Conservation (phyloP, 116 monocot species). For the Cymodocea nodosa region DNA sequence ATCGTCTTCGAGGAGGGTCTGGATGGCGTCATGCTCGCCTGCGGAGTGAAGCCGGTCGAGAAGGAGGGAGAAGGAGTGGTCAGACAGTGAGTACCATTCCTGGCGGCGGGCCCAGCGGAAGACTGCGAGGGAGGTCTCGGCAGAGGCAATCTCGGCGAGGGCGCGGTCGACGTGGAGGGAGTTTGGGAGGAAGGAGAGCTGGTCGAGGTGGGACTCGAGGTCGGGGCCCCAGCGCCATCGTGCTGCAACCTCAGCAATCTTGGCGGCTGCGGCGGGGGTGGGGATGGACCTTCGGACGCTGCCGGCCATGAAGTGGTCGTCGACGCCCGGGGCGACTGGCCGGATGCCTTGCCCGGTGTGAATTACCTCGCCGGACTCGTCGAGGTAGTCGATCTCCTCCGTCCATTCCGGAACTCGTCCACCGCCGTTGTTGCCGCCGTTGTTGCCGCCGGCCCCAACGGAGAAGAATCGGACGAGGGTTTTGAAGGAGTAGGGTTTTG, state of each 20-base stretch:
- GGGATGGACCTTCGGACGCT: constrained; percentile 3
- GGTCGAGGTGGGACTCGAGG: constrained; percentile 52
- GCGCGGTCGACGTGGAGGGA: constrained; percentile 36
- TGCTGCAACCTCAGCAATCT: constrained; percentile 36
- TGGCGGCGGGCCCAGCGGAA: constrained; percentile 85
- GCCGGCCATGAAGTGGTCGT: constrained; percentile 16
- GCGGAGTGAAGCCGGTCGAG: constrained; percentile 31
- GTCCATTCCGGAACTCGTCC: constrained; percentile 9
- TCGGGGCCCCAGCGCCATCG: constrained; percentile 87
- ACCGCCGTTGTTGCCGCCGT: background rate
- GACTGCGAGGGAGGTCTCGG: constrained; percentile 45
- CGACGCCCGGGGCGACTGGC: constrained; percentile 5
- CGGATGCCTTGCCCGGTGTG: constrained; percentile 15
- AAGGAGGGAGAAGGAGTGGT: constrained; percentile 30
- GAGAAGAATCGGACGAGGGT: constrained; percentile 2
- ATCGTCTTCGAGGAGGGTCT: constrained; percentile 47
- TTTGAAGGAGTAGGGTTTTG: background rate
- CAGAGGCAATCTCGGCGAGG: constrained; percentile 29
- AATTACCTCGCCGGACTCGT: constrained; percentile 23
- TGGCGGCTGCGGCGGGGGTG: background rate
- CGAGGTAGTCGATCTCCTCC: constrained; percentile 20
- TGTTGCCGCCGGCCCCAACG: background rate
- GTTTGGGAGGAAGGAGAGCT: constrained; percentile 48
- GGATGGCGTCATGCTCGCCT: constrained; percentile 29
- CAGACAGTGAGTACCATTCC: constrained; percentile 34